These are phyloP conservation scores for Porphyra umbilicalis DNA, from an alignment of 31 red algal genomes.

Conservation along the genomic window DNA sequence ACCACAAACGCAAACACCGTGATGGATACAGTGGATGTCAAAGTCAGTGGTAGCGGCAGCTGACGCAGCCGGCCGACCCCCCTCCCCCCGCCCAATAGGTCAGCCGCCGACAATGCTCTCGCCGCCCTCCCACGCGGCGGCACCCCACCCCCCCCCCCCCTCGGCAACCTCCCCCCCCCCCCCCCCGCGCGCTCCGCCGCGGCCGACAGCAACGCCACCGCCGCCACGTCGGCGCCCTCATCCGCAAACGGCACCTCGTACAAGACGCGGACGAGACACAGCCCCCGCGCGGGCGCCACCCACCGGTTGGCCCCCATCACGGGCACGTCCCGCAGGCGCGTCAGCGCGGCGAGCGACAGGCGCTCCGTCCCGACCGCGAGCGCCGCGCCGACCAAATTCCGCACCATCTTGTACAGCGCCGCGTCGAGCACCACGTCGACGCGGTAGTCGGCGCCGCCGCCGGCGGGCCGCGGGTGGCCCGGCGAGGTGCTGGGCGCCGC, in stretches of 20 bases:
- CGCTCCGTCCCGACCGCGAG: constrained; percentile 51
- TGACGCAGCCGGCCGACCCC: too few species aligned
- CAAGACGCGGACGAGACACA: background rate
- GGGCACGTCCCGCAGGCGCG: constrained; percentile 10
- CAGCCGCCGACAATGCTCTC: too few species aligned
- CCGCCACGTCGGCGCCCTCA: background rate
- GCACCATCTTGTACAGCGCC: constrained; percentile 88
- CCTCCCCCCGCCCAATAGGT: too few species aligned
- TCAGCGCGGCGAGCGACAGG: constrained; percentile 18
- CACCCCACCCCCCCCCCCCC: too few species aligned
- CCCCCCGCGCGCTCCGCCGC: too few species aligned
- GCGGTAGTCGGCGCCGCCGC: constrained; percentile 6
- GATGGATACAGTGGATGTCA: too few species aligned
- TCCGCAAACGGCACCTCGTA: background rate
- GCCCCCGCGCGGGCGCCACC: background rate
- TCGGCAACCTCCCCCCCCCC: too few species aligned
- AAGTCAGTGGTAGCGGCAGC: too few species aligned
- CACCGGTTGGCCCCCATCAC: background rate
- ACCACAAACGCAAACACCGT: too few species aligned
- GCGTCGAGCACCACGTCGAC: constrained; percentile 79
- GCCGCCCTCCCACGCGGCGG: too few species aligned
- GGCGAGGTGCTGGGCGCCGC: background rate
- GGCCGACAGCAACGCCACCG: background rate
- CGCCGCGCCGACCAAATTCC: constrained; percentile 81
- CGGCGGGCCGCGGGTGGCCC: background rate